Percentiles rank a stretch among this genome's conserved stretches.
phyloP scores from a whole-genome alignment of 192 early-diverging fungal genomes.

The Entophlyctis helioformis region DNA sequence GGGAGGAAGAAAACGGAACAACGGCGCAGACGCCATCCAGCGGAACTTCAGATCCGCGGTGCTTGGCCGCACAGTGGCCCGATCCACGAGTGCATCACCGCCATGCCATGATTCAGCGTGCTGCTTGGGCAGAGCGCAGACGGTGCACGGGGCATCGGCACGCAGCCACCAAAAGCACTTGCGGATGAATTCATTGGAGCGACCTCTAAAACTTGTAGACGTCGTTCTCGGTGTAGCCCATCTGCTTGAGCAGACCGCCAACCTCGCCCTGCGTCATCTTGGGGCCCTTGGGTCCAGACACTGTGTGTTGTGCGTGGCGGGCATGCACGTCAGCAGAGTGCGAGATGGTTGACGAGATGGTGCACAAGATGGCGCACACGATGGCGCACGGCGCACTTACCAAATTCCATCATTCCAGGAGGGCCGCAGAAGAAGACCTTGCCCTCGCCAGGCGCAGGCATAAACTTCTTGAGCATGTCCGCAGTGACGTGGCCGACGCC shows the following conservation, averaged over 20 bases:
- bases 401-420: slow-evolving; percentile 10
- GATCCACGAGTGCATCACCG: no score
- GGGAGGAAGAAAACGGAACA: no score
- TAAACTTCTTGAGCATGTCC: slow-evolving; percentile 53
- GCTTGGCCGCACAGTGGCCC: no score
- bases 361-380: neutral
- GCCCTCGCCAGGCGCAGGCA: slow-evolving; percentile 44
- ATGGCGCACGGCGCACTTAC: neutral
- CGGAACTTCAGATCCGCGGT: no score
- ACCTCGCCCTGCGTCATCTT: slow-evolving; percentile 49
- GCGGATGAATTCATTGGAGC: no score
- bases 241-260: slow-evolving; percentile 27
- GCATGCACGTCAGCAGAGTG: slow-evolving; percentile 2
- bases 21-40: no score
- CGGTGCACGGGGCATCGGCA: no score
- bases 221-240: slow-evolving; percentile 26
- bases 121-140: no score
- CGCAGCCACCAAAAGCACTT: no score
- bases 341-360: no score
- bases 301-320: neutral
- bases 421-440: slow-evolving; percentile 54
- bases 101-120: no score
- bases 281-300: slow-evolving; percentile 70
- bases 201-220: slow-evolving; percentile 37
- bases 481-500: slow-evolving; percentile 64